Conservation (phyloP, 2,329 filamentous ascomycete genomes). For the Diaporthe caulivora region DNA sequence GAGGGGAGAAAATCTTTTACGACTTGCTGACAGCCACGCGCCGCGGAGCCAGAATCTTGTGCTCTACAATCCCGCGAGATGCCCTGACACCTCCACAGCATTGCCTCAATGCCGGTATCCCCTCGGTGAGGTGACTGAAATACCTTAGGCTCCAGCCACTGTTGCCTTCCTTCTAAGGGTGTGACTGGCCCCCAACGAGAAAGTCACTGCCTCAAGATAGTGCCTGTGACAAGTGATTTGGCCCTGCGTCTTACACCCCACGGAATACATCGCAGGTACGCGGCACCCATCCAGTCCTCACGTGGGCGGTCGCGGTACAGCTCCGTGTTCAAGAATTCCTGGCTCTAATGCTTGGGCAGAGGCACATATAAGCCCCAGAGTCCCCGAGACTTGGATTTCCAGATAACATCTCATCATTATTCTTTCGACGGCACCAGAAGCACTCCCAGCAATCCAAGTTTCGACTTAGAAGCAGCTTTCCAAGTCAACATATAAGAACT, state of each 20-base stretch:
- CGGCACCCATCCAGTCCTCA: background rate
- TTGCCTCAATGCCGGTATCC: background rate
- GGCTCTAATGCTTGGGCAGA: background rate
- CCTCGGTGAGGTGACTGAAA: background rate
- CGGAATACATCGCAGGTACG: background rate
- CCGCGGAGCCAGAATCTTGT: background rate
- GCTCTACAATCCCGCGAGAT: slow-evolving; percentile 6
- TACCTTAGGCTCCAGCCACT: slow-evolving; percentile 2
- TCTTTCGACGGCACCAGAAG: background rate
- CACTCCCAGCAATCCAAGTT: background rate
- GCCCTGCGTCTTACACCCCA: background rate
- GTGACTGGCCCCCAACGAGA: slow-evolving; percentile 19
- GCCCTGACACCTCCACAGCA: background rate
- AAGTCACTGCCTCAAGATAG: background rate
- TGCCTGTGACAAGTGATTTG: background rate
- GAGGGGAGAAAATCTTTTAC: background rate
- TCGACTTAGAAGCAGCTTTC: background rate
- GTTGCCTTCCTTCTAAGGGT: slow-evolving; percentile 22
- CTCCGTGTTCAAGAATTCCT: background rate
- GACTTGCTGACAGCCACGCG: slow-evolving; percentile 4
- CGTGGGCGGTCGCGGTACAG: background rate
- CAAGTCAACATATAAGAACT: background rate
- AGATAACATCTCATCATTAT: background rate
- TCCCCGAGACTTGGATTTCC: background rate
- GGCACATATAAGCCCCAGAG: slow-evolving; percentile 1